Percentiles rank a stretch among this genome's conserved stretches.
Conservation (phyloP, 1,284 basidiomycete species). For the Cystobasidium sp. region DNA sequence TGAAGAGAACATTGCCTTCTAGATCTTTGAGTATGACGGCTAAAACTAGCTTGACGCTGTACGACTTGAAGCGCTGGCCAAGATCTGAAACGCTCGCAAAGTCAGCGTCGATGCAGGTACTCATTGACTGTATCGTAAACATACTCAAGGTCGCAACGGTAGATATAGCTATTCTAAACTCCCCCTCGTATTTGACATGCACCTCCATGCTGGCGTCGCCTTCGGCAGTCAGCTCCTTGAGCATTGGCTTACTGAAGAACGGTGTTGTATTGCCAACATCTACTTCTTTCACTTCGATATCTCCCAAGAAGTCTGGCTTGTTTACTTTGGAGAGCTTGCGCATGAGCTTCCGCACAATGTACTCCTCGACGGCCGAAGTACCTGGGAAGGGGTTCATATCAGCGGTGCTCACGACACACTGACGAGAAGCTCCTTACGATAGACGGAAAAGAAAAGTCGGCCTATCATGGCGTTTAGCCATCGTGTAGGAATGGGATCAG, state of each 20-base stretch:
- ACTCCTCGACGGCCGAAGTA: constrained; percentile 56
- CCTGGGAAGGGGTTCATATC: not conserved
- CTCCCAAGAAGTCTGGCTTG: constrained; percentile 80
- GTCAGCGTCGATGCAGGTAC: not conserved
- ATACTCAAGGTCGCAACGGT: constrained; percentile 78
- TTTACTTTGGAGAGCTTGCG: constrained; percentile 91
- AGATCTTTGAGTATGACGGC: constrained; percentile 82
- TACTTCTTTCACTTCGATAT: constrained; percentile 84
- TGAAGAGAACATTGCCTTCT: constrained; percentile 86
- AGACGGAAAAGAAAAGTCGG: constrained; percentile 87
- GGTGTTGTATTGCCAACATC: constrained; percentile 80
- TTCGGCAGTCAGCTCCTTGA: constrained; percentile 90
- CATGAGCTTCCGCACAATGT: constrained; percentile 86
- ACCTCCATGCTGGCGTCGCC: constrained; percentile 90
- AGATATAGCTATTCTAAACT: constrained; percentile 84
- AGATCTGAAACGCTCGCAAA: constrained; percentile 37
- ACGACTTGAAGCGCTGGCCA: constrained; percentile 73
- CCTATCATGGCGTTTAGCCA: constrained; percentile 96
- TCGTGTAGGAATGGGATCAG: constrained; percentile 92
- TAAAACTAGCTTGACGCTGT: constrained; percentile 84
- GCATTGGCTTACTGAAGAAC: constrained; percentile 79
- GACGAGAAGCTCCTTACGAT: constrained; percentile 60
- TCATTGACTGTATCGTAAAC: not conserved
- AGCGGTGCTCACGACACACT: not conserved
- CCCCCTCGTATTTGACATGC: constrained; percentile 80